Evolutionary conservation across 441 rosid genomes (phyloP), one percentile per base, ranked within the genome.

Genomic region (Erodium texanum): DNA sequence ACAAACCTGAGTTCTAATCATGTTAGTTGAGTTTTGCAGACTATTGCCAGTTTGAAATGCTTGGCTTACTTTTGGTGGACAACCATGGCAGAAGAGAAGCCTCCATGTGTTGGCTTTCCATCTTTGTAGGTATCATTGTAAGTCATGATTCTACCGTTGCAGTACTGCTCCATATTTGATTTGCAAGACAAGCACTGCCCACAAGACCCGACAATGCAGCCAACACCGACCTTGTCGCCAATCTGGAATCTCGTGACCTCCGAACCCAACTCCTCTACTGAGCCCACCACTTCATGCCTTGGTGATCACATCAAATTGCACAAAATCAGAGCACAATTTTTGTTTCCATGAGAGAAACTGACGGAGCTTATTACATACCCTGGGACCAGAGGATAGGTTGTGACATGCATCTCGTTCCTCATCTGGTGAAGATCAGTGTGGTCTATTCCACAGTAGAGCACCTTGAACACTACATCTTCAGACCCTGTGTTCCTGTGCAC

Each of bases 261-360:
- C 18, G 74, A 50, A 29, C 85, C 86, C 41, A 83, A 52, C 66
- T 80, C 85, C 64, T 77, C 71, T 14, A 76, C 80, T 72, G 80
- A 81, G 9, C 82, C 86, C 8, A 82, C 84, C 66, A 80, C 80
- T 78, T 81, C 85, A 74, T 83, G 89, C 75, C 83, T 80, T 54
- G 11, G 7, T 54, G 23, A 18, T 54, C 61, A 54, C 2, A 18
- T 62, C 19, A 62, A 41, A 74, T 1, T n/a, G n/a, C 32, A 32
- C 11, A 18, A 41, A 24, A 71, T 64, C 27, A 65, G 50, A 61
- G 66, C 18, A 54, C 38, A 62, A 36, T 16, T 54, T n/a, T n/a
- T n/a, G n/a, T n/a, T n/a, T n/a, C n/a, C n/a, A n/a, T 54, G 61
- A 54, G 61, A 54, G 14, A 48, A 29, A 20, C 22, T 15, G 7